Conservation (phyloP, 1,139 yeast genomes). For the Debaryomycetaceae sp. region DNA sequence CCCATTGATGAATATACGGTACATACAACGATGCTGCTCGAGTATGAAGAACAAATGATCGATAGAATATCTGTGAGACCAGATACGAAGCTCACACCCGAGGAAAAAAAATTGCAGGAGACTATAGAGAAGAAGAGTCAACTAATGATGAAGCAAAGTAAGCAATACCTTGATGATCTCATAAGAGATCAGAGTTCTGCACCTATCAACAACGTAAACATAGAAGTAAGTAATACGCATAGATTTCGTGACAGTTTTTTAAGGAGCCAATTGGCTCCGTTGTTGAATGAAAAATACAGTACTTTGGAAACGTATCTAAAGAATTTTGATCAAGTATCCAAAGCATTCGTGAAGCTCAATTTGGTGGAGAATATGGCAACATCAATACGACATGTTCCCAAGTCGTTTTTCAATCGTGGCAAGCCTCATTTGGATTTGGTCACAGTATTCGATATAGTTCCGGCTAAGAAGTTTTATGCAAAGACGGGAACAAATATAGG, state of each 20-base stretch:
- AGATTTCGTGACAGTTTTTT: slow-evolving; percentile 52
- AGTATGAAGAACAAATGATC: slow-evolving; percentile 27
- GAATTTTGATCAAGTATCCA: slow-evolving; percentile 41
- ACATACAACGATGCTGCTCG: slow-evolving; percentile 16
- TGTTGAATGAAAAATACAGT: slow-evolving; percentile 31
- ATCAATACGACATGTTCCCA: slow-evolving; percentile 32
- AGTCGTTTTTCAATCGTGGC: slow-evolving; percentile 8
- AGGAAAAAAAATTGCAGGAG: slow-evolving; percentile 30
- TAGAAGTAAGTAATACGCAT: slow-evolving; percentile 55
- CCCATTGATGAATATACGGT: too few species aligned
- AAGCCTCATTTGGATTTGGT: slow-evolving; percentile 35
- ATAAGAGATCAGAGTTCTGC: slow-evolving; percentile 38
- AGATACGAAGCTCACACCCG: slow-evolving; percentile 11
- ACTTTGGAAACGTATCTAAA: slow-evolving; percentile 36
- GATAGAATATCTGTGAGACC: slow-evolving; percentile 19
- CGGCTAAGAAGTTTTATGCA: slow-evolving; percentile 66
- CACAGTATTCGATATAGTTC: slow-evolving; percentile 56
- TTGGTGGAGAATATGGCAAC: slow-evolving; percentile 45
- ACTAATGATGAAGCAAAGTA: slow-evolving; percentile 37
- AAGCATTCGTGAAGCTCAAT: slow-evolving; percentile 39
- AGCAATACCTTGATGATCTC: slow-evolving; percentile 36
- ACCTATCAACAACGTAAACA: slow-evolving; percentile 44
- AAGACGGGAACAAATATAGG: slow-evolving; percentile 94
- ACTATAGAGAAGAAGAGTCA: slow-evolving; percentile 29
- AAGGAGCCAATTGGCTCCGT: slow-evolving; percentile 51